Evolutionary conservation across 2,329 filamentous ascomycete species (phyloP).

Genomic region (Arthrobotrys conoides): DNA sequence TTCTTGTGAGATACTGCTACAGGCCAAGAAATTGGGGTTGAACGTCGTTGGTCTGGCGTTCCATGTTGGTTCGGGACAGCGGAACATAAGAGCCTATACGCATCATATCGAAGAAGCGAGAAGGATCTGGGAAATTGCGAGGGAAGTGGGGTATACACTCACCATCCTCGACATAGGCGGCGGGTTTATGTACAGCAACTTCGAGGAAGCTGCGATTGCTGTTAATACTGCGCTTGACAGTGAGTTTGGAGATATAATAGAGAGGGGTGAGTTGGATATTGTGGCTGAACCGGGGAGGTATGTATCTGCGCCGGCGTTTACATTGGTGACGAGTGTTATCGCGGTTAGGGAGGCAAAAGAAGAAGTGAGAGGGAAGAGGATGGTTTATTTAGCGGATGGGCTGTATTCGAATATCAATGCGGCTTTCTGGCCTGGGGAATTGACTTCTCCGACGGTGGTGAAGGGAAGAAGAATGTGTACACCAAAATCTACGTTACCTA

Average conservation of each 20-base stretch:
- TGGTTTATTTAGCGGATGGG: slow-evolving; percentile 51
- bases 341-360: slow-evolving; percentile 35
- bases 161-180: slow-evolving; percentile 50
- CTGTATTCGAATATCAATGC: slow-evolving; percentile 51
- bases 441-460: slow-evolving; percentile 36
- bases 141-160: slow-evolving; percentile 42
- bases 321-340: slow-evolving; percentile 48
- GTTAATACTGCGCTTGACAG: slow-evolving; percentile 25
- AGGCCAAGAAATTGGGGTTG: slow-evolving; percentile 31
- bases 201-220: slow-evolving; percentile 30
- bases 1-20: slow-evolving; percentile 8
- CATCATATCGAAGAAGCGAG: slow-evolving; percentile 41
- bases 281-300: slow-evolving; percentile 53
- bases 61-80: slow-evolving; percentile 48
- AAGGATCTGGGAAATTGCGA: slow-evolving; percentile 32
- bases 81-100: slow-evolving; percentile 16
- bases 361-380: slow-evolving; percentile 5
- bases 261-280: slow-evolving; percentile 16
- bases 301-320: slow-evolving; percentile 43
- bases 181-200: slow-evolving; percentile 48
- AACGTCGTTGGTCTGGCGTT: slow-evolving; percentile 45
- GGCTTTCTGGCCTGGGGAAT: slow-evolving; percentile 48
- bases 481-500: neutral
- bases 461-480: slow-evolving; percentile 23
- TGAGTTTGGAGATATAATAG: slow-evolving; percentile 49